A percentile compares a stretch with the other conserved stretches of the same genome.
Conservation (phyloP, 2,329 filamentous ascomycete genomes). For the Ophiostoma montium region DNA sequence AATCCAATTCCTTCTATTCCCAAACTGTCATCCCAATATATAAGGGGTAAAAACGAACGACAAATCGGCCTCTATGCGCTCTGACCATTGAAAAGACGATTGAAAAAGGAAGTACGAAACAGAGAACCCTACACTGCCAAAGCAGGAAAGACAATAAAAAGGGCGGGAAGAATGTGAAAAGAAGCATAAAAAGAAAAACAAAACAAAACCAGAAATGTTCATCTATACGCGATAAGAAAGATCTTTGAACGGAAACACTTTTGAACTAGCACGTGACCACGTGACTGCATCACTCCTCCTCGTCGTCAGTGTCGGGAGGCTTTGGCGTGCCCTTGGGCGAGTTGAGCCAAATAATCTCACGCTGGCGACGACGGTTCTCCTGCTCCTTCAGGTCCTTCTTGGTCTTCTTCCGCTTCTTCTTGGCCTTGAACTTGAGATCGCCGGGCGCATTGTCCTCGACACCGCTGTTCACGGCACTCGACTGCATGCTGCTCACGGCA, state of each 20-base stretch:
- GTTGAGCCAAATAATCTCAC: constrained; percentile 77
- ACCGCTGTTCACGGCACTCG: constrained; percentile 64
- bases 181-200: background rate
- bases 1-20: background rate
- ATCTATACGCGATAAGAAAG: background rate
- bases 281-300: constrained; percentile 22
- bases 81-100: background rate
- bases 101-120: background rate
- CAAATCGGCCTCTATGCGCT: background rate
- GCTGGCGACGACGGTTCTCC: constrained; percentile 70
- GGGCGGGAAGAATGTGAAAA: background rate
- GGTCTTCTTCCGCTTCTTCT: constrained; percentile 98
- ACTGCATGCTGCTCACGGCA: constrained; percentile 38
- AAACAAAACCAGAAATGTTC: background rate
- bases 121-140: background rate
- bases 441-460: constrained; percentile 53
- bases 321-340: constrained; percentile 73
- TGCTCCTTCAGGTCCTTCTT: constrained; percentile 91
- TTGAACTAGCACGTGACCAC: background rate
- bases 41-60: background rate
- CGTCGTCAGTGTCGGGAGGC: constrained; percentile 64
- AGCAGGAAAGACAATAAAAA: no score
- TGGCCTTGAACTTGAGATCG: constrained; percentile 70
- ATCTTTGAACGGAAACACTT: background rate
- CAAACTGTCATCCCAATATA: background rate